These are phyloP conservation scores for Tuber microsphaerosporum DNA, from an alignment of 495 filamentous ascomycete species.

Conservation along the genomic window DNA sequence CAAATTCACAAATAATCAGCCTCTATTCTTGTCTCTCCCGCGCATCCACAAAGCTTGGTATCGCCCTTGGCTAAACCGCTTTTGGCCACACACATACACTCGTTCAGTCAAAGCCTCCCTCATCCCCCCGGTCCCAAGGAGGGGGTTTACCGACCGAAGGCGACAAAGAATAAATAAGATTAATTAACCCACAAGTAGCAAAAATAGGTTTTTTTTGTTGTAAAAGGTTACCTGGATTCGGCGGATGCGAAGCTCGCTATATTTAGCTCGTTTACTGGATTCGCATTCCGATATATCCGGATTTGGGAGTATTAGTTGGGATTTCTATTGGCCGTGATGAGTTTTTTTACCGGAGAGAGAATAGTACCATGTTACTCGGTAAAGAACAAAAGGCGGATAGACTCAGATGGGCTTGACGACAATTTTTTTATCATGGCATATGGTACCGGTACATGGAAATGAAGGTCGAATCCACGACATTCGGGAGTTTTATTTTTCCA, in stretches of 20 bases:
- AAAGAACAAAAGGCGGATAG: neutral
- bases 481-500: neutral
- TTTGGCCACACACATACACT: neutral
- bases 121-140: neutral
- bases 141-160: neutral
- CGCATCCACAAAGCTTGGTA: constrained; percentile 3
- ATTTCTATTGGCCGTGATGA: neutral
- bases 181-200: neutral
- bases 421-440: neutral
- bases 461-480: neutral
- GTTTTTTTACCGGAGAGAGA: neutral
- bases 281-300: neutral
- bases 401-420: neutral
- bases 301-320: neutral
- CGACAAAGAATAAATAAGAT: neutral
- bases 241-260: neutral
- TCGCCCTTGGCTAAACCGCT: neutral
- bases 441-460: neutral
- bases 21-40: constrained; percentile 3
- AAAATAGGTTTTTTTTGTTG: neutral
- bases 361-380: neutral
- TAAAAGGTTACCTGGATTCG: neutral
- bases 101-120: neutral
- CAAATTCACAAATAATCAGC: neutral
- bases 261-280: neutral